Percentiles rank a stretch among this genome's conserved stretches.
Evolutionary conservation across 2,329 filamentous ascomycete genomes (phyloP).

Genomic region (Diaporthe sp.): DNA sequence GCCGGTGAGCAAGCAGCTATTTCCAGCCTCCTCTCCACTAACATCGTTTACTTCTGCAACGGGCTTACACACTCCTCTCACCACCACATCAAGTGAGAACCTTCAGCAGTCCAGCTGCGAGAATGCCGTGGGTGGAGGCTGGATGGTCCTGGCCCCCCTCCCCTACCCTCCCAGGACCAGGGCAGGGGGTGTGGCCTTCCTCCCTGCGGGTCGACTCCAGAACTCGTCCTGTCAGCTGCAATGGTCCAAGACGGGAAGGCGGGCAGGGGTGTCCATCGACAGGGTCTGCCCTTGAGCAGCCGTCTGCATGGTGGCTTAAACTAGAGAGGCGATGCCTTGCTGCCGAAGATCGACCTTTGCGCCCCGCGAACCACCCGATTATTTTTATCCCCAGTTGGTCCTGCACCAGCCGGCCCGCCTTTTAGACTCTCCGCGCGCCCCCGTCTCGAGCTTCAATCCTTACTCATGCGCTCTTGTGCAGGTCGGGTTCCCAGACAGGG

Average conservation of each 20-base stretch:
- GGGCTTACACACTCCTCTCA: neutral
- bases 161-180: neutral
- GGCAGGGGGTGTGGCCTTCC: slow-evolving; percentile 24
- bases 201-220: slow-evolving; percentile 30
- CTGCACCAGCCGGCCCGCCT: slow-evolving; percentile 29
- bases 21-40: neutral
- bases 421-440: slow-evolving; percentile 21
- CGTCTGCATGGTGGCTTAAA: slow-evolving; percentile 35
- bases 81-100: slow-evolving; percentile 23
- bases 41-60: slow-evolving; percentile 5
- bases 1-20: slow-evolving; percentile 2
- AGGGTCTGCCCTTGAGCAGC: slow-evolving; percentile 21
- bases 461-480: neutral
- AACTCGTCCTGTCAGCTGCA: slow-evolving; percentile 34
- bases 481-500: neutral
- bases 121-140: slow-evolving; percentile 21
- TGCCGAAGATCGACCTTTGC: slow-evolving; percentile 33
- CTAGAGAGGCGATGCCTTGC: slow-evolving; percentile 35
- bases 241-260: slow-evolving; percentile 22
- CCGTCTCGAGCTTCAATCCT: slow-evolving; percentile 31
- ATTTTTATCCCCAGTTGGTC: slow-evolving; percentile 41
- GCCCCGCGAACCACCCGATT: slow-evolving; percentile 37
- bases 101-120: slow-evolving; percentile 23
- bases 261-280: neutral
- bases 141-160: slow-evolving; percentile 10